Base-by-base conservation (phyloP, 1,284 basidiomycete species). In the Spongispora temasekensis region DNA sequence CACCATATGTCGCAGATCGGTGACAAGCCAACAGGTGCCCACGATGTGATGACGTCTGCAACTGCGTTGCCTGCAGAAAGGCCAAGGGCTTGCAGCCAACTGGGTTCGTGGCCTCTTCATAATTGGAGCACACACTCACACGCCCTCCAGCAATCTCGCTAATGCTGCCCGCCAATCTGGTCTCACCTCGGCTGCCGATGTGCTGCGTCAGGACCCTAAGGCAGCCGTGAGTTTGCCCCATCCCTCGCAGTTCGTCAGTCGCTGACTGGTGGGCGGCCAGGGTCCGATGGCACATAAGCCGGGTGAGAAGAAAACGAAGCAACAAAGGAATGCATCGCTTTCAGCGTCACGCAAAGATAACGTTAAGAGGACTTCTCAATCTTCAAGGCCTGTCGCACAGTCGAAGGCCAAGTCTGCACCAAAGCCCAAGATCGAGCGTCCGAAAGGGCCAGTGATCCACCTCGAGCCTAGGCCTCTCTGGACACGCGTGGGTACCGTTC, bases 11-110 rank as follows among this genome's bases (percentile, higher is more conserved):
- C 54, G 61, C 53, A 55, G 56, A 67, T 68, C 64, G 28, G 56
- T 57, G 30, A 57, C 59, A 52, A 52, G 59, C 52, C 58, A 56
- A 56, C 62, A 91, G 90, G 68, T 92, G 90, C 64, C 88, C 88
- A 19, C 83, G 79, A 68, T 92, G 90, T 63, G 76, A 79, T 57
- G 84, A 81, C 65, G 74, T 78, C 5, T 92, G 90, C 72, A 89
- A 86, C 68, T 92, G 90, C 63, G 78, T 80, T 40, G 70, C 67
- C 2, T 92, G 90, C 72, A 81, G 85, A 57, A 89, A 86, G 72
- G 75, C 80, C 13, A 81, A 84, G 69, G 86, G 88, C 17, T 75
- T 88, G 37, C 78, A 80, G 53, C 79, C 86, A 1, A 80, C 80
- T 28, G 86, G 86, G 89, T 89, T 37, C 23, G 72, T 57, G 19